Evolutionary conservation across 306 rosid species (phyloP).

Genomic region (Lathyrus sativus): DNA sequence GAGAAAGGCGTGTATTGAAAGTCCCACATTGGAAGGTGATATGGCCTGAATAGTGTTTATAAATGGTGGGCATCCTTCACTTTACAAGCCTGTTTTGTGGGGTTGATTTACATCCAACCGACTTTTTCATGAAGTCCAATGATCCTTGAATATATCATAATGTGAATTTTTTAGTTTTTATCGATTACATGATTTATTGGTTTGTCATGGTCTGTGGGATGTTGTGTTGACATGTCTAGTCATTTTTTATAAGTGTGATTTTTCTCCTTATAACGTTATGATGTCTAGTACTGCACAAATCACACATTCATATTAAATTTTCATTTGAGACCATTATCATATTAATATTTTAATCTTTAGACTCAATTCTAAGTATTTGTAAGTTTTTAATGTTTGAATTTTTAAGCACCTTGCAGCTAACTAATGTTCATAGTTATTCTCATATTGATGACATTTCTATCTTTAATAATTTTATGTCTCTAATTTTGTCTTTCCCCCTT

Average conservation of each 20-base stretch:
- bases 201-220: constrained; percentile 12
- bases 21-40: neutral
- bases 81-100: constrained; percentile 1
- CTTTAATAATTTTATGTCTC: constrained; percentile 5
- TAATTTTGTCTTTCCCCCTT: constrained; percentile 37
- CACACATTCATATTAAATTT: constrained; percentile 29
- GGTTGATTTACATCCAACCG: neutral
- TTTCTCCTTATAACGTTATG: constrained; percentile 8
- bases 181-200: neutral
- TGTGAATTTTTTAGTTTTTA: neutral
- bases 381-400: constrained; percentile 21
- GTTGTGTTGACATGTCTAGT: constrained; percentile 8
- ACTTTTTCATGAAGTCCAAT: neutral
- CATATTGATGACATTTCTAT: constrained; percentile 10
- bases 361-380: constrained; percentile 3
- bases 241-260: constrained; percentile 34
- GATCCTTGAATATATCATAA: neutral
- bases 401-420: constrained; percentile 9
- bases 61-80: neutral
- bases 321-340: constrained; percentile 4
- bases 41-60: neutral
- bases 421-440: constrained; percentile 20
- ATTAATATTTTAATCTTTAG: constrained; percentile 18
- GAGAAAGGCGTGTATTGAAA: neutral
- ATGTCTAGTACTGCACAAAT: constrained; percentile 20